These are phyloP conservation scores for Astrocystis sublimbata DNA, from an alignment of 495 filamentous ascomycete genomes.

Conservation along the genomic window DNA sequence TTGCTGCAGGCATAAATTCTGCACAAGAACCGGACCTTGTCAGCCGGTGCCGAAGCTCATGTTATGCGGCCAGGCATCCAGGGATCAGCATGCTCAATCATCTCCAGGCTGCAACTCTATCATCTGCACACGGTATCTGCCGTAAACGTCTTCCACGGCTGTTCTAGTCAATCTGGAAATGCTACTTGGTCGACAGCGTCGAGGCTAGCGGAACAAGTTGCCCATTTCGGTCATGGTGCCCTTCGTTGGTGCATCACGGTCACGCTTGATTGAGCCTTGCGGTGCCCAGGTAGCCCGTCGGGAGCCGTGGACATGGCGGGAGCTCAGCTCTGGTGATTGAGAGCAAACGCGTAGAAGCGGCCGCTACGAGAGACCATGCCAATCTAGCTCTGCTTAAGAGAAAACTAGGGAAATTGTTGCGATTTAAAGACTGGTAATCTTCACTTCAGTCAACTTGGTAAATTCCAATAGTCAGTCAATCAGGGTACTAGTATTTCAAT, in stretches of 20 bases:
- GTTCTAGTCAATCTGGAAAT: neutral
- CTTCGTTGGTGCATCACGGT: constrained; percentile 1
- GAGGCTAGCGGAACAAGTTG: constrained; percentile 5
- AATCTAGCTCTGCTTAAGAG: neutral
- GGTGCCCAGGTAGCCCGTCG: neutral
- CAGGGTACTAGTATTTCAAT: no score
- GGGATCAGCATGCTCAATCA: no score
- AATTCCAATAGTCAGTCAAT: neutral
- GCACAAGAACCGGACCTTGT: neutral
- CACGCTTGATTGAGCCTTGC: no score
- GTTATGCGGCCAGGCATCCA: neutral
- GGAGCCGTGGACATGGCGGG: constrained; percentile 3
- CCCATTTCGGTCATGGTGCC: constrained; percentile 7
- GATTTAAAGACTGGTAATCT: neutral
- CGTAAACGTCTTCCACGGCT: neutral
- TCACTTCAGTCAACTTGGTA: neutral
- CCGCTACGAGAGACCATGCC: neutral
- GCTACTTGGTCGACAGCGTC: neutral
- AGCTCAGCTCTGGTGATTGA: no score
- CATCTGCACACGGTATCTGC: neutral
- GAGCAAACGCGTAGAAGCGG: neutral
- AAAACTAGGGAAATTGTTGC: neutral
- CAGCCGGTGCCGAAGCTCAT: neutral
- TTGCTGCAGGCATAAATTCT: neutral
- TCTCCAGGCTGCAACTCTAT: no score